phyloP scores from a whole-genome alignment of 1,139 yeast species.

The Blastobotrys illinoisensis region DNA sequence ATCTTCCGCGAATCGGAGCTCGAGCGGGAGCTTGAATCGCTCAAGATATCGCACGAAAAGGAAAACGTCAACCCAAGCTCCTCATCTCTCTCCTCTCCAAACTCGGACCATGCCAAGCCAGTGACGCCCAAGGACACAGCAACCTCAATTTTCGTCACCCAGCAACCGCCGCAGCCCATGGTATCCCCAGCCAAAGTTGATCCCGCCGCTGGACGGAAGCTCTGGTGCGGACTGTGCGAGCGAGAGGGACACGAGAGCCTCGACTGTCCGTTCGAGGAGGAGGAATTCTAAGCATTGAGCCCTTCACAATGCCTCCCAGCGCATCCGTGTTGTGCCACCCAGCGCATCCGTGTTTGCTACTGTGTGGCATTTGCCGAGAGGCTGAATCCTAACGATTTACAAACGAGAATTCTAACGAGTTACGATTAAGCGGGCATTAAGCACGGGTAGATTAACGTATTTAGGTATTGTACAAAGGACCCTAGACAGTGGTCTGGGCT shows the following conservation, averaged over 20 bases:
- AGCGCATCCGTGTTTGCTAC: too few relatives aligned
- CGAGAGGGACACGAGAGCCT: conserved; percentile 79
- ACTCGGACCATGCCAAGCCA: conserved; percentile 4
- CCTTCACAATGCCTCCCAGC: too few relatives aligned
- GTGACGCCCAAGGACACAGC: background rate
- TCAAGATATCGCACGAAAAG: conserved; percentile 4
- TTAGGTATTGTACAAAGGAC: background rate
- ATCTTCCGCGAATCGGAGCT: conserved; percentile 29
- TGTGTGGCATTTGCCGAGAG: background rate
- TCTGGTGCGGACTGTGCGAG: conserved; percentile 94
- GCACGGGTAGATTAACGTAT: conserved; percentile 1
- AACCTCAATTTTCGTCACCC: background rate
- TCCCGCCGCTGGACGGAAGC: conserved; percentile 65
- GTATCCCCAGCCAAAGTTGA: conserved; percentile 39
- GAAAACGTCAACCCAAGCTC: conserved; percentile 4
- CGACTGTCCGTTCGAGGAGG: conserved; percentile 81
- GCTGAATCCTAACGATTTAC: background rate
- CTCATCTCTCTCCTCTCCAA: conserved; percentile 15
- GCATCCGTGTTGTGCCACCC: too few relatives aligned
- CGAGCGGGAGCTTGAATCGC: conserved; percentile 23
- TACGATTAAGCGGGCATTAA: background rate
- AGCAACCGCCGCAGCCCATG: background rate
- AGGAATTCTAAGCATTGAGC: conserved; percentile 21
- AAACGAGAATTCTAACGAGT: background rate
- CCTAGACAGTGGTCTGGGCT: background rate